These are phyloP conservation scores for Jacaranda mimosifolia DNA, from an alignment of 257 asterid species.

Conservation along the genomic window DNA sequence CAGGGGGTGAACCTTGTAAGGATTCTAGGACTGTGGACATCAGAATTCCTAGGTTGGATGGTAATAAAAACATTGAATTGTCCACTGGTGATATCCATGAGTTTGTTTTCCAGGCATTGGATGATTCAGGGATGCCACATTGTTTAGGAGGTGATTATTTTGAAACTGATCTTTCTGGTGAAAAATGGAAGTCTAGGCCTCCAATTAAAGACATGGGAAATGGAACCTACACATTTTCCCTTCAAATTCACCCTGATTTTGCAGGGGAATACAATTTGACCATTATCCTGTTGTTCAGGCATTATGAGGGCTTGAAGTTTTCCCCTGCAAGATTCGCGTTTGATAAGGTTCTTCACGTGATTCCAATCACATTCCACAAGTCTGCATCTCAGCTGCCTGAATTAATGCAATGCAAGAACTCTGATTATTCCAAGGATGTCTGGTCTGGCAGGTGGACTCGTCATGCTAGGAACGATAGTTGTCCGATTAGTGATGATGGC, in stretches of 20 bases:
- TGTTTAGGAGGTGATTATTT: slow-evolving; percentile 94
- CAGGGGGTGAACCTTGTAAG: slow-evolving; percentile 74
- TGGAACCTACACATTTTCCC: slow-evolving; percentile 67
- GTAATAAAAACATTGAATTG: slow-evolving; percentile 44
- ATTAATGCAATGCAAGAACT: slow-evolving; percentile 57
- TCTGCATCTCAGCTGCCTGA: slow-evolving; percentile 52
- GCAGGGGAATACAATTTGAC: slow-evolving; percentile 83
- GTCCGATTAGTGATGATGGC: slow-evolving; percentile 71
- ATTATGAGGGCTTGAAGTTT: slow-evolving; percentile 67
- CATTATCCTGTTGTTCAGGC: slow-evolving; percentile 69
- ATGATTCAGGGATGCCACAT: slow-evolving; percentile 66
- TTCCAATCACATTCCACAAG: slow-evolving; percentile 55
- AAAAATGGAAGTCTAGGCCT: slow-evolving; percentile 86
- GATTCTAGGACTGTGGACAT: slow-evolving; percentile 71
- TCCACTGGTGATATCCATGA: slow-evolving; percentile 75
- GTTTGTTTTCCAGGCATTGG: slow-evolving; percentile 78
- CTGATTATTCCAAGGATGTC: slow-evolving; percentile 61
- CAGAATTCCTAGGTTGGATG: slow-evolving; percentile 60
- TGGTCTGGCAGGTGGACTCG: slow-evolving; percentile 99
- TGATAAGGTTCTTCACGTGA: slow-evolving; percentile 66
- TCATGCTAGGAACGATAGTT: slow-evolving; percentile 69
- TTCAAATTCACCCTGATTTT: slow-evolving; percentile 89
- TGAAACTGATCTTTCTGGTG: slow-evolving; percentile 86
- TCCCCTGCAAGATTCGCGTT: slow-evolving; percentile 69
- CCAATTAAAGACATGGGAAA: slow-evolving; percentile 77